A percentile compares a stretch with the other conserved stretches of the same genome.
Evolutionary conservation across 768 basidiomycete genomes (phyloP).

Genomic region (Crucibulum laeve): DNA sequence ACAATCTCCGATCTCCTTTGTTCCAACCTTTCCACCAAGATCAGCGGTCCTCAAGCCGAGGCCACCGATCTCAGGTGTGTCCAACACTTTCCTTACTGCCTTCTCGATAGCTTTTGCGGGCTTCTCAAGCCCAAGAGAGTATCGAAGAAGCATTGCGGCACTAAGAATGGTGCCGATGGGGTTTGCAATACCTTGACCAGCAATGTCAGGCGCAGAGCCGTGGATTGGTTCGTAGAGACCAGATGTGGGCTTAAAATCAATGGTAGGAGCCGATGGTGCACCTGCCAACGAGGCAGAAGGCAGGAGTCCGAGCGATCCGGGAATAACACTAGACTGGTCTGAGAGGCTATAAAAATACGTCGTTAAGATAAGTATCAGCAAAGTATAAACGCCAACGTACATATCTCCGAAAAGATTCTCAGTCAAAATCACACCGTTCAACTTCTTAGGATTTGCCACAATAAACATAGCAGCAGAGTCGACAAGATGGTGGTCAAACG

Average conservation of each 20-base stretch:
- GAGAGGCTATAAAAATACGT: conserved; percentile 60
- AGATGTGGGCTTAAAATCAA: conserved; percentile 69
- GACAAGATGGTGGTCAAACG: conserved; percentile 87
- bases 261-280: conserved; percentile 62
- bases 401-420: conserved; percentile 98
- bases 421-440: conserved; percentile 93
- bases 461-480: conserved; percentile 97
- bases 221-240: conserved; percentile 98
- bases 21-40: conserved; percentile 74
- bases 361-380: neutral
- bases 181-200: conserved; percentile 91
- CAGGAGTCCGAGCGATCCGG: conserved; percentile 92
- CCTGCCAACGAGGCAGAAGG: conserved; percentile 96
- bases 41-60: conserved; percentile 80
- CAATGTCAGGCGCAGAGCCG: conserved; percentile 92
- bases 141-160: conserved; percentile 88
- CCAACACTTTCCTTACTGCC: conserved; percentile 89
- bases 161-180: conserved; percentile 95
- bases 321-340: conserved; percentile 95
- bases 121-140: conserved; percentile 86
- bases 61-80: conserved; percentile 65
- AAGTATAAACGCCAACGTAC: conserved; percentile 45
- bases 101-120: conserved; percentile 83
- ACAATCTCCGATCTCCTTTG: conserved; percentile 79
- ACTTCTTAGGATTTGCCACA: conserved; percentile 81